phyloP scores from a whole-genome alignment of 1,284 basidiomycete genomes.

The Moniliophthora roreri region DNA sequence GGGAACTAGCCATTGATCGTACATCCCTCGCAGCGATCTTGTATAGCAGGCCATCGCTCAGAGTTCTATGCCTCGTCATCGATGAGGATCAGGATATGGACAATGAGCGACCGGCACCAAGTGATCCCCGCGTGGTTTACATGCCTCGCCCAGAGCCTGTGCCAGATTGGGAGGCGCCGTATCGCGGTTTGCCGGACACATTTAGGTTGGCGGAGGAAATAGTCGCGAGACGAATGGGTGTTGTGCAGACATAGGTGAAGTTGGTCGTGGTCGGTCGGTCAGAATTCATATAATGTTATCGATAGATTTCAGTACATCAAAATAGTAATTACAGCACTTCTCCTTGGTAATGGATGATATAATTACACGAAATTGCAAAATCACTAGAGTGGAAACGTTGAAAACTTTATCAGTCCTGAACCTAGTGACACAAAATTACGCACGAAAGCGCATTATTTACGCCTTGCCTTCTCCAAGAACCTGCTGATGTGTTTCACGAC shows the following conservation, averaged over 20 bases:
- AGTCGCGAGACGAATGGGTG: constrained; percentile 19
- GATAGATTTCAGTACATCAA: not conserved
- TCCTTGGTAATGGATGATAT: not conserved
- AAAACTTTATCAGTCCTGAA: not conserved
- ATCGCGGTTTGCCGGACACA: constrained; percentile 20
- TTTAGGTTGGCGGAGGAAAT: constrained; percentile 31
- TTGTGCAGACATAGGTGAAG: not conserved
- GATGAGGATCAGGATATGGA: constrained; percentile 21
- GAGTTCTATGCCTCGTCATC: constrained; percentile 25
- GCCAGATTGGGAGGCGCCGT: constrained; percentile 31
- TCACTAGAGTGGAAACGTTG: not conserved
- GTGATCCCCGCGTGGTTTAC: constrained; percentile 28
- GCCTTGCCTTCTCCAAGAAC: constrained; percentile 31
- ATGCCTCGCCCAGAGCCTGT: constrained; percentile 30
- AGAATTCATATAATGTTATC: not conserved
- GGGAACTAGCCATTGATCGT: constrained; percentile 16
- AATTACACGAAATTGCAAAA: not conserved
- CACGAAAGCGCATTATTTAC: not conserved
- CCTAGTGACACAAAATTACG: not conserved
- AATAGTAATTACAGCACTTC: not conserved
- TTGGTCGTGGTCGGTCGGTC: not conserved
- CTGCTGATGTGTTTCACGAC: constrained; percentile 36
- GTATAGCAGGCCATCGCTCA: constrained; percentile 21
- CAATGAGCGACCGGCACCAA: constrained; percentile 19
- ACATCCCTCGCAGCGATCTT: constrained; percentile 22